These are phyloP conservation scores for Mycena alexandri DNA, from an alignment of 768 basidiomycete species.

Conservation along the genomic window DNA sequence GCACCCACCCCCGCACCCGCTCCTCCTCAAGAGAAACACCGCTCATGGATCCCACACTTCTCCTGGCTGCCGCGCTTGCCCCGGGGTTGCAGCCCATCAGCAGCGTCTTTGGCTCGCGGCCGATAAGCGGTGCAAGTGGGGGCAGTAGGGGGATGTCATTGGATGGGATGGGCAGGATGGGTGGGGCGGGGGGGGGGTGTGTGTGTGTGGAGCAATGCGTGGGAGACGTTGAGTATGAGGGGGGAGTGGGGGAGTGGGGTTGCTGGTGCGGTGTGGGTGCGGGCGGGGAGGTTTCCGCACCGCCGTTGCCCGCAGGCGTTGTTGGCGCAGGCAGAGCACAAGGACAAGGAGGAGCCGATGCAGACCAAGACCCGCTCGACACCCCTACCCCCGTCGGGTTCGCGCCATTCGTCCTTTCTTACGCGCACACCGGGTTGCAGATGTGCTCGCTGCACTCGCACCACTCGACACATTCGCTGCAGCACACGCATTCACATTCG, in stretches of 20 bases:
- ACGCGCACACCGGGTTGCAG: background rate
- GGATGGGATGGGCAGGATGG: slow-evolving; percentile 24
- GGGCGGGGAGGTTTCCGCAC: background rate
- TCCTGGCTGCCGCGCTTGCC: slow-evolving; percentile 28
- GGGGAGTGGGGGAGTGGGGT: slow-evolving; percentile 9
- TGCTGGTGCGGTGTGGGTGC: background rate
- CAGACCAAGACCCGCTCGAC: slow-evolving; percentile 32
- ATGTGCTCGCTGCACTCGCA: slow-evolving; percentile 4
- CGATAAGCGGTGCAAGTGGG: background rate
- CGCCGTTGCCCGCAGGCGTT: background rate
- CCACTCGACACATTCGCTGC: background rate
- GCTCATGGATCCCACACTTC: slow-evolving; percentile 38
- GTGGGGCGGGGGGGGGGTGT: slow-evolving; percentile 33
- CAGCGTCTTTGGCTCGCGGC: slow-evolving; percentile 22
- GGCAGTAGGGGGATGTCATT: slow-evolving; percentile 30
- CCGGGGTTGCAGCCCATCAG: no score
- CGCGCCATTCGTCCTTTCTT: slow-evolving; percentile 23
- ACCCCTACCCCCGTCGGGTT: slow-evolving; percentile 28
- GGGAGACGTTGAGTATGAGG: slow-evolving; percentile 33
- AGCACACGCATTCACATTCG: background rate
- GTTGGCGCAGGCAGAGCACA: no score
- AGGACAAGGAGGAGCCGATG: background rate
- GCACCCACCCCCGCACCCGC: no score
- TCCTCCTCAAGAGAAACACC: slow-evolving; percentile 3
- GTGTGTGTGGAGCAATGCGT: slow-evolving; percentile 34